Base-by-base conservation (phyloP, 176 grass and related monocot genomes). In the Zoysia japonica region DNA sequence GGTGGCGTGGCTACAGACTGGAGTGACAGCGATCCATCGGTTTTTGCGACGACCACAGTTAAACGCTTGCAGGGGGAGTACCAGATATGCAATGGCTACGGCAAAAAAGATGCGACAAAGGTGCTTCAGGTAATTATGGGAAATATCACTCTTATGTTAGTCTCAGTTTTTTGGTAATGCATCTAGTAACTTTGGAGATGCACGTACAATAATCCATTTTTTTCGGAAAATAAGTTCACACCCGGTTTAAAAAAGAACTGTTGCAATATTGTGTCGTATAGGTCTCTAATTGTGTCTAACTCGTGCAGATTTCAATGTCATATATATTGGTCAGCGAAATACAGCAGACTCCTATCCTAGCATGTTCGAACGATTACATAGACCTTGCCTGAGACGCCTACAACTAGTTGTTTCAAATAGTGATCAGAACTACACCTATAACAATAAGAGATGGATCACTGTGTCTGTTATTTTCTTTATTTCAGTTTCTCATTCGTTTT, bases 71-170 rank as follows among this genome's bases (percentile, higher is more conserved):
- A 78, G 68, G 91, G 91, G 56, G 91, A 93, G 60, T 93, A 83
- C 73, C 88, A 93, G 48, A 68, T 93, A 42, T 90, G 85, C 36
- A 93, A 93, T 74, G 91, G 91, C 14, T 93, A 88, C 66, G 82
- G 91, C 5, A 47, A 47, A 15, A 53, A 37, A 13, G 70, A 84
- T 2, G 90, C 90, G 12, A 53, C 57, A 2, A 6, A 65, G 53
- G 79, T 93, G 38, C 63, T 93, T 48, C 76, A 8, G 48, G 91
- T 90, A 90, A 28, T 28, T 28, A 28, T 28, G 28, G 28, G 28
- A 52, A 53, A 56, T 56, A 10, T 10, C 28, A 11, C 6, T 42
- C 15, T 42, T 17, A 12, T 19, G 37, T 19, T 16, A 40, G 19
- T 8, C 19, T 35, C 57, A 1, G 11, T 2, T 11, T 35, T 28